phyloP scores from a whole-genome alignment of 345 rosid genomes.

The Eucalyptus tenuipes region DNA sequence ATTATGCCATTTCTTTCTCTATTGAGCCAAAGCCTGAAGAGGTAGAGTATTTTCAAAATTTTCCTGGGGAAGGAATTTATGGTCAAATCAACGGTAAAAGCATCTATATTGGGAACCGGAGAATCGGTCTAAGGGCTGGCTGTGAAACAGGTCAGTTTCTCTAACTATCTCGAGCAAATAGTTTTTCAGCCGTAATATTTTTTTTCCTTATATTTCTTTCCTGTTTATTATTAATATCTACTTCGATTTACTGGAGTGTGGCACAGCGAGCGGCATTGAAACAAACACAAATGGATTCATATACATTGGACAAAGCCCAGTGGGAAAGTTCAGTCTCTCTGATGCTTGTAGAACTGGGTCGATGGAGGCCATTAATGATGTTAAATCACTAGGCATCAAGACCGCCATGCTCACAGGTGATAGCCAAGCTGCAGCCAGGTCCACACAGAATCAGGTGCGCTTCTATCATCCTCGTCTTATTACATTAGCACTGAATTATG shows the following conservation, averaged over 20 bases:
- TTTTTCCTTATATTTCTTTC: neutral
- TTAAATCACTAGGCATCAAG: constrained; percentile 44
- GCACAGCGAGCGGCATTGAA: constrained; percentile 6
- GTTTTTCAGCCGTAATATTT: neutral
- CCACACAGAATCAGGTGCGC: constrained; percentile 57
- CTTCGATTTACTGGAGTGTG: neutral
- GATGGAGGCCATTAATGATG: constrained; percentile 41
- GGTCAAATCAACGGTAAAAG: constrained; percentile 51
- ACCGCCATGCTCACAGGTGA: constrained; percentile 83
- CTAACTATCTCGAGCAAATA: neutral
- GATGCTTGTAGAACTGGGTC: constrained; percentile 70
- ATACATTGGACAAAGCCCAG: constrained; percentile 19
- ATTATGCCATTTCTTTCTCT: constrained; percentile 35
- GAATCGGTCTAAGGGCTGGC: constrained; percentile 44
- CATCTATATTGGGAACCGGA: constrained; percentile 56
- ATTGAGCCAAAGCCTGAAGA: constrained; percentile 54
- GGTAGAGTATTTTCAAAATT: constrained; percentile 53
- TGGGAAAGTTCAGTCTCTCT: constrained; percentile 50
- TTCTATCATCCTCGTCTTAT: neutral
- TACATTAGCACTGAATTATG: neutral
- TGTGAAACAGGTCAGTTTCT: constrained; percentile 27
- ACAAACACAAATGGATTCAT: constrained; percentile 58
- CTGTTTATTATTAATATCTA: neutral
- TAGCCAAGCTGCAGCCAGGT: constrained; percentile 48
- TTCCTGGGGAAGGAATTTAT: constrained; percentile 73